These are phyloP conservation scores for Russula lepida DNA, from an alignment of 768 basidiomycete species.

Conservation along the genomic window DNA sequence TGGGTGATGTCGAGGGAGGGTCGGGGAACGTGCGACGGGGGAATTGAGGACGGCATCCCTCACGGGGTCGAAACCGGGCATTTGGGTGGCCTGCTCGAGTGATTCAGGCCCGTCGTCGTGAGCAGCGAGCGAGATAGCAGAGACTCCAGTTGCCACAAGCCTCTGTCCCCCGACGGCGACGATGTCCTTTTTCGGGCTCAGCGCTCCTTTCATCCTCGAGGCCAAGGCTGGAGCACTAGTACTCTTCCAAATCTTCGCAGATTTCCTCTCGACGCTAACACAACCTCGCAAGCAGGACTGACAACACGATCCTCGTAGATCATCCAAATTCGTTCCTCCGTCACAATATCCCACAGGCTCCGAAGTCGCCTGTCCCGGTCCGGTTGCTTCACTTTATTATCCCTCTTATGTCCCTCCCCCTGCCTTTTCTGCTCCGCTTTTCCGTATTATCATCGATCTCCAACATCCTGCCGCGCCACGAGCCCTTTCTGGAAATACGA, in stretches of 20 bases:
- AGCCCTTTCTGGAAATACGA: not conserved
- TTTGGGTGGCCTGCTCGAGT: conserved; percentile 22
- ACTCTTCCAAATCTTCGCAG: not conserved
- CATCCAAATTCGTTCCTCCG: conserved; percentile 3
- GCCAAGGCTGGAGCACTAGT: not conserved
- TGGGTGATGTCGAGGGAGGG: conserved; percentile 28
- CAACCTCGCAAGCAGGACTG: not conserved
- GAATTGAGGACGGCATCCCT: conserved; percentile 81
- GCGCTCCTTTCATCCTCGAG: conserved; percentile 13
- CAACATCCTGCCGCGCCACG: not conserved
- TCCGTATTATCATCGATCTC: conserved; percentile 4
- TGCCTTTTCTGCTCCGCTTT: conserved; percentile 4
- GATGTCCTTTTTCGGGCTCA: conserved; percentile 15
- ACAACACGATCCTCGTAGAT: conserved; percentile 3
- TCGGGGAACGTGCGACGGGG: conserved; percentile 44
- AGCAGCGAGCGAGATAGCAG: conserved; percentile 4
- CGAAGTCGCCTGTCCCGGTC: conserved; percentile 6
- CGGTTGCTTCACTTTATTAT: not conserved
- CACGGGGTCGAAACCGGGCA: conserved; percentile 81
- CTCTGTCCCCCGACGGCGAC: conserved; percentile 2
- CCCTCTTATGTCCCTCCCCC: not conserved
- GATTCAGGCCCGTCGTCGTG: conserved; percentile 7
- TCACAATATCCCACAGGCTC: conserved; percentile 11
- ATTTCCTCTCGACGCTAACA: not conserved
- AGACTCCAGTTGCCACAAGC: conserved; percentile 2